Conservation (phyloP, 805 yeast genomes). For the Saturnispora diversa region DNA sequence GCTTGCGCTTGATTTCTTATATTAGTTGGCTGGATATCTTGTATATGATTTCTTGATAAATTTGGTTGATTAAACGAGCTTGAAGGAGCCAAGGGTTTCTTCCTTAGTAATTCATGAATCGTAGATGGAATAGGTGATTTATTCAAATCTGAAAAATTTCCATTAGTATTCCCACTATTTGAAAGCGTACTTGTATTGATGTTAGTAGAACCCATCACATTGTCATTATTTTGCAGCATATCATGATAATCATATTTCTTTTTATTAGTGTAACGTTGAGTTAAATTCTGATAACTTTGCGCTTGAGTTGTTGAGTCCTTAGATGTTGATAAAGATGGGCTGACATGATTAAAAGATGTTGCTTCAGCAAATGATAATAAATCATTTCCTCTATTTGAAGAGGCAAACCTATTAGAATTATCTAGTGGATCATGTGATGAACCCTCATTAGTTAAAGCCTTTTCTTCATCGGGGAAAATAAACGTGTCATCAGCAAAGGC, state of each 20-base stretch:
- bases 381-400: conserved; percentile 3
- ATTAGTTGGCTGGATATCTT: neutral
- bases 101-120: conserved; percentile 20
- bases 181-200: neutral
- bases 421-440: neutral
- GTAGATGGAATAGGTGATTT: conserved; percentile 31
- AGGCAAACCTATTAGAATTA: neutral
- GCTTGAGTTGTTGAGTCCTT: conserved; percentile 9
- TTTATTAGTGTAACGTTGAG: conserved; percentile 15
- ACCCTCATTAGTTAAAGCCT: conserved; percentile 34
- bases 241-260: conserved; percentile 16
- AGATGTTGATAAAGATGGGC: conserved; percentile 10
- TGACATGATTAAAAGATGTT: conserved; percentile 12
- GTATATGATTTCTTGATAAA: conserved; percentile 1
- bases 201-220: too few species aligned
- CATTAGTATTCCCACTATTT: neutral
- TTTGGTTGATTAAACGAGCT: conserved; percentile 3
- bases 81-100: neutral
- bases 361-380: conserved; percentile 13
- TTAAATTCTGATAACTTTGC: conserved; percentile 13
- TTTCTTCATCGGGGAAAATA: conserved; percentile 76
- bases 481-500: conserved; percentile 80
- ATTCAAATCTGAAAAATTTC: neutral
- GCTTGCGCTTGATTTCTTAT: conserved; percentile 26
- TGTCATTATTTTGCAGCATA: conserved; percentile 10